Base-by-base conservation (phyloP, 164 flowering plant species). In the Akebia trifoliata region DNA sequence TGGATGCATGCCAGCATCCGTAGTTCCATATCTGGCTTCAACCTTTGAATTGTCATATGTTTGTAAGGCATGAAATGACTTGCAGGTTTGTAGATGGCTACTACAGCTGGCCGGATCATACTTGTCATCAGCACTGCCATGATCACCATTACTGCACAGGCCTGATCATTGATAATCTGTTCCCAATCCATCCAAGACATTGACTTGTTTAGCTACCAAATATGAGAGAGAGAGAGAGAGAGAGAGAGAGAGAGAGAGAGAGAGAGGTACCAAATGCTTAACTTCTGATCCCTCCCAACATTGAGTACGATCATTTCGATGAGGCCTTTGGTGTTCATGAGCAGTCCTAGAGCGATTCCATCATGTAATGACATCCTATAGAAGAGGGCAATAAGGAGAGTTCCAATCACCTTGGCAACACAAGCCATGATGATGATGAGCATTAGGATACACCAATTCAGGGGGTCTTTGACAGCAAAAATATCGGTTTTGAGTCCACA, bases 1-100 rank as follows among this genome's bases (percentile, higher is more conserved):
- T 70, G 70, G 18, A 70, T 42, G 49, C 74, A 70, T n/a, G 62
- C 63, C 2, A 70, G 35, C 12, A 66, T 4, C 26, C 61, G 59
- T 10, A 70, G 47, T 53, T 65, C 70, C 14, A 37, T 26, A 30
- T 66, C 70, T 3, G 50, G 26, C 46, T 53, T 61, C 20, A 47
- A 54, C 35, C 39, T 49, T 40, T 64, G 61, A 26, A 69, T 34
- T 11, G 69, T 69, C 15, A 69, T 54, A 8, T 56, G 53, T 51
- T 64, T 69, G 55, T 69, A 64, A 0, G 55, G 50, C 2, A 54
- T 17, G 61, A 50, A 64, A 53, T 54, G 22, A 6, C 42, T 54
- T 20, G 65, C 37, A 1, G 64, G 64, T 21, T 28, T 37, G 65
- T 52, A 64, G 2, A 64, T 50, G 2, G 39, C n/a, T 15, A n/a